A percentile compares a stretch with the other conserved stretches of the same genome.
These are phyloP conservation scores for Xenosphaeropsis pyriputrescens DNA, from an alignment of 2,329 filamentous ascomycete species.

Conservation along the genomic window DNA sequence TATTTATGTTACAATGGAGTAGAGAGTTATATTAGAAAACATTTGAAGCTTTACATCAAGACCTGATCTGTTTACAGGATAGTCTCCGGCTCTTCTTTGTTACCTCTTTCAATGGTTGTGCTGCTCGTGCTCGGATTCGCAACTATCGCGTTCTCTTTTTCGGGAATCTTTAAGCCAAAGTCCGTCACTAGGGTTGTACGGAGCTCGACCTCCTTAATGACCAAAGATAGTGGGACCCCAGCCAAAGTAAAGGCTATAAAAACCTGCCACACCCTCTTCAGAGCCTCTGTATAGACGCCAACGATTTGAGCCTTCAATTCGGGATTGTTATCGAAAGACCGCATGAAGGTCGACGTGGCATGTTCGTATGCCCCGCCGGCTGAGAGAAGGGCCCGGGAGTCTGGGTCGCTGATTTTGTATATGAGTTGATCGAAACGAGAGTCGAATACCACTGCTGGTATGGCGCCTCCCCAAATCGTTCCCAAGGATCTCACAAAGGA, in stretches of 20 bases:
- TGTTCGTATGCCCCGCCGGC: conserved; percentile 6
- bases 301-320: conserved; percentile 14
- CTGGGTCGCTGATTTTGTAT: conserved; percentile 1
- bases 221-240: conserved; percentile 18
- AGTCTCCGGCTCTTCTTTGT: no score
- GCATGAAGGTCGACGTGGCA: conserved; percentile 2
- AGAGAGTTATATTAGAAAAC: no score
- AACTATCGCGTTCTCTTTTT: conserved; percentile 2
- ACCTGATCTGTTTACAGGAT: no score
- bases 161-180: conserved; percentile 20
- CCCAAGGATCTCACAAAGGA: conserved; percentile 32
- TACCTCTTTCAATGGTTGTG: no score
- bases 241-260: conserved; percentile 17
- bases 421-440: conserved; percentile 3
- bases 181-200: conserved; percentile 22
- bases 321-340: conserved; percentile 2
- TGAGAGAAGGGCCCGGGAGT: not conserved
- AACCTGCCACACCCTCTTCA: conserved; percentile 23
- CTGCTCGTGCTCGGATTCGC: no score
- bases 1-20: no score
- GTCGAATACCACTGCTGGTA: conserved; percentile 20
- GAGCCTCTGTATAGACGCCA: conserved; percentile 17
- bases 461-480: conserved; percentile 28
- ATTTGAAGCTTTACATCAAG: no score
- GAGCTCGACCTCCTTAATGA: conserved; percentile 21